Percentiles rank a stretch among this genome's conserved stretches.
Conservation (phyloP, 148 eudicot species). For the Dianthus caryophyllus region DNA sequence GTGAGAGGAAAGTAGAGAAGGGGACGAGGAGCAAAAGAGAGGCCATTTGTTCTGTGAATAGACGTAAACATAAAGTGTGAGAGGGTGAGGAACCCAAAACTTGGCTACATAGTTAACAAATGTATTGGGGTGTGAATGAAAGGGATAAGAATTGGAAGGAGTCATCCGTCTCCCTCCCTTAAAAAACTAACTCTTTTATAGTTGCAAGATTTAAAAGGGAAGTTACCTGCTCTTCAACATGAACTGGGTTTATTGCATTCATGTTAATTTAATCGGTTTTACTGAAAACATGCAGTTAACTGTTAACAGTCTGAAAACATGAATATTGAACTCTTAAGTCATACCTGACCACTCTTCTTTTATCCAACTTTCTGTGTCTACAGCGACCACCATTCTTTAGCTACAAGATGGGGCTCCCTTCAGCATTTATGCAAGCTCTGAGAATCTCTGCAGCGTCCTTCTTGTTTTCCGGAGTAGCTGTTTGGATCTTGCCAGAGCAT, state of each 20-base stretch:
- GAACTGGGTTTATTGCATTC: background rate
- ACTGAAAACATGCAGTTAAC: background rate
- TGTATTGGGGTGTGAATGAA: too few relatives aligned
- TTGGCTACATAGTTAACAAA: background rate
- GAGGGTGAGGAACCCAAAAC: background rate
- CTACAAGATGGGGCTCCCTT: constrained; percentile 83
- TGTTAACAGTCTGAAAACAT: background rate
- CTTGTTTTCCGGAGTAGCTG: constrained; percentile 40
- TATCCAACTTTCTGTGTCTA: constrained; percentile 21
- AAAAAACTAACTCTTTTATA: too few relatives aligned
- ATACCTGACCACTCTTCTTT: background rate
- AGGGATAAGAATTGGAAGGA: too few relatives aligned
- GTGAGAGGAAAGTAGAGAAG: background rate
- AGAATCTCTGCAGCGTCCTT: constrained; percentile 51
- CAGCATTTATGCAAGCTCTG: constrained; percentile 46
- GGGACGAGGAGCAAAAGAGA: background rate
- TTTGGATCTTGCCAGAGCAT: constrained; percentile 32
- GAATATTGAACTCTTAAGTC: too few relatives aligned
- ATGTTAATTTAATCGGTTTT: background rate
- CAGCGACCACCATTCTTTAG: constrained; percentile 95
- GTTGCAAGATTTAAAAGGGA: too few relatives aligned
- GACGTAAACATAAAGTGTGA: background rate
- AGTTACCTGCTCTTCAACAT: background rate
- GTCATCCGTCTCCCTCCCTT: too few relatives aligned
- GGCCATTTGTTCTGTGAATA: background rate